Evolutionary conservation across 495 filamentous ascomycete species (phyloP).

Genomic region (Lophiotrema nucula): DNA sequence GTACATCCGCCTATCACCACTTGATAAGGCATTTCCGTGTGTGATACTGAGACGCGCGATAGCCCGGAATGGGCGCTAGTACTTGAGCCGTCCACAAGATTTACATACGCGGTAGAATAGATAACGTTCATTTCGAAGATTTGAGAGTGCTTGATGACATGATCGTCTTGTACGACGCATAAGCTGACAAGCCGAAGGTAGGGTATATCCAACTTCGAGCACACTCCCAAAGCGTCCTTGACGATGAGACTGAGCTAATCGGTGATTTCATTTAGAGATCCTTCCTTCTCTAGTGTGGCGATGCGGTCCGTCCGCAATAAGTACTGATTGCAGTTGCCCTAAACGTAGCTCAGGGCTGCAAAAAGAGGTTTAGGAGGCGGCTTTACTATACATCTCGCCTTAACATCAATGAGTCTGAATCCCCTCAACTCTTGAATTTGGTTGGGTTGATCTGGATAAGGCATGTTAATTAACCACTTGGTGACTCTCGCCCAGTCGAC

Average conservation of each 20-base stretch:
- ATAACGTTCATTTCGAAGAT: neutral
- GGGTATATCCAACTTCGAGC: neutral
- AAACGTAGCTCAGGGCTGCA: neutral
- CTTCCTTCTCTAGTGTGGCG: neutral
- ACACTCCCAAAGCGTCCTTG: neutral
- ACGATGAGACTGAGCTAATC: neutral
- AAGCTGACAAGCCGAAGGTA: neutral
- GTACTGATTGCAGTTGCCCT: neutral
- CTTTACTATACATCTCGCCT: neutral
- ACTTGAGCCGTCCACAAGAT: neutral
- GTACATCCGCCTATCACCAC: neutral
- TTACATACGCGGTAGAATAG: neutral
- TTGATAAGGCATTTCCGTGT: neutral
- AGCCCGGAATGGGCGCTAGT: neutral
- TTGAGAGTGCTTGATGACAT: neutral
- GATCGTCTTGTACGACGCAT: neutral
- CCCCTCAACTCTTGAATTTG: too few relatives aligned
- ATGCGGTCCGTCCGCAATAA: neutral
- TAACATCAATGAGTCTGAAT: neutral
- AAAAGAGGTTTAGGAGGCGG: neutral
- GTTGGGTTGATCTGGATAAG: too few relatives aligned
- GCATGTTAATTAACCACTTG: too few relatives aligned
- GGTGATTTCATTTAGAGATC: neutral
- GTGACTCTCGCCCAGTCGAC: too few relatives aligned
- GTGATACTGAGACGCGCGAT: neutral